Evolutionary conservation across 768 basidiomycete species (phyloP), one percentile per base, ranked within the genome.

Genomic region (Hortiboletus flavorubellus): DNA sequence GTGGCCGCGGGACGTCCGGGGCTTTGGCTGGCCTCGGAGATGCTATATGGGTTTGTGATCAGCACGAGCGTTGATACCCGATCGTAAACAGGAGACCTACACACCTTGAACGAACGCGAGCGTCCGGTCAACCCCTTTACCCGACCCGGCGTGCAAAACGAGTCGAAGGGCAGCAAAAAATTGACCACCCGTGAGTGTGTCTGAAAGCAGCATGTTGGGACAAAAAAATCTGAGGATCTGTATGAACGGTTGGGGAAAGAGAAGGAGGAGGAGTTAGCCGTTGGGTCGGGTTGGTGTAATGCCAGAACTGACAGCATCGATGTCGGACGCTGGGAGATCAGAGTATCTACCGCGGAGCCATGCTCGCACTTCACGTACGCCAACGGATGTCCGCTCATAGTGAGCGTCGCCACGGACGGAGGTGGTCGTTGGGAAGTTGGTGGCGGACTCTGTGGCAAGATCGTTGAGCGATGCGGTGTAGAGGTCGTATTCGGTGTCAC

Each of bases 41-140:
- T 29, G 68, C 69, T 72, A 42, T 5, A 37, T 42, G 18, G 15
- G 33, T 10, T 55, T 29, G 44, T 41, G 44, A 56, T 64, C 14
- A 67, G 61, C 39, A 49, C 29, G 29, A 10, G 21, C 11, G 23
- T 39, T 43, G 40, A 52, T 41, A 11, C 14, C 16, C 7, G 34
- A 55, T 40, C 45, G 51, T 4, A 30, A 26, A 55, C 33, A 21
- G 16, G n/a, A 37, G 31, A 43, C 3, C 8, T 8, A 51, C 81
- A 55, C 60, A 89, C 90, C 84, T 76, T 92, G 90, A 2, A 86
- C 78, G 59, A 92, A 92, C 0, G 86, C 88, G 30, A 91, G 77
- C 8, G 75, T 74, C 42, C 83, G 73, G 55, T 91, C 88, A 2
- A 88, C 69, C 8, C 81, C 77, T 54, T 80, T 82, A 11, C 88